Evolutionary conservation across 768 basidiomycete species (phyloP).

Genomic region (Lepiota subincarnata): DNA sequence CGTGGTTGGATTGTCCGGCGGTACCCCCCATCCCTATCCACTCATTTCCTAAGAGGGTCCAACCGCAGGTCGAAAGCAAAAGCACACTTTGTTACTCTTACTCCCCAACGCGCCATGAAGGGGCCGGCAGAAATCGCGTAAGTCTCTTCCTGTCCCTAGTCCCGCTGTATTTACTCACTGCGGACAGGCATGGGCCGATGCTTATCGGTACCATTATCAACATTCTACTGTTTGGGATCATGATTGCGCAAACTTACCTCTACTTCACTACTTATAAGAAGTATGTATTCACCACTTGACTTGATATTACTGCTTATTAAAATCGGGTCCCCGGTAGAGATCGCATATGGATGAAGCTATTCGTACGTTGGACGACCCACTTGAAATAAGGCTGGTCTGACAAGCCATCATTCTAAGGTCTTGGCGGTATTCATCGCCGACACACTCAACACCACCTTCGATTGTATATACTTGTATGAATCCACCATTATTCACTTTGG

Average conservation of each 20-base stretch:
- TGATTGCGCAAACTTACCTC: conserved; percentile 44
- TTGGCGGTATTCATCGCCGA: conserved; percentile 40
- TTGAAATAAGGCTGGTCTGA: neutral
- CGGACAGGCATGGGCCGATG: conserved; percentile 43
- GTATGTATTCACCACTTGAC: conserved; percentile 15
- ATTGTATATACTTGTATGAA: conserved; percentile 40
- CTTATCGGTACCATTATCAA: conserved; percentile 46
- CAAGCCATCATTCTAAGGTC: conserved; percentile 29
- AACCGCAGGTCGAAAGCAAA: neutral
- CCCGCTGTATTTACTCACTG: neutral
- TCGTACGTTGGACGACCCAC: conserved; percentile 26
- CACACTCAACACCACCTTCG: conserved; percentile 43
- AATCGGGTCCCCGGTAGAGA: conserved; percentile 28
- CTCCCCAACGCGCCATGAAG: conserved; percentile 10
- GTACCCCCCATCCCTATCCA: too few species aligned
- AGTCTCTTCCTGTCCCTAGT: conserved; percentile 10
- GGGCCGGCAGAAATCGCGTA: conserved; percentile 31
- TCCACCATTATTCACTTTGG: conserved; percentile 45
- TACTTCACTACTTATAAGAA: conserved; percentile 36
- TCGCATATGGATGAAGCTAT: conserved; percentile 38
- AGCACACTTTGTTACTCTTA: too few species aligned
- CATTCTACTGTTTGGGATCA: conserved; percentile 44
- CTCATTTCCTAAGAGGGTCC: neutral
- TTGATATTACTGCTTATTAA: neutral
- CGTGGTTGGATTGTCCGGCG: too few species aligned